phyloP scores from a whole-genome alignment of 257 asterid species.

The Solanum clarkiae region DNA sequence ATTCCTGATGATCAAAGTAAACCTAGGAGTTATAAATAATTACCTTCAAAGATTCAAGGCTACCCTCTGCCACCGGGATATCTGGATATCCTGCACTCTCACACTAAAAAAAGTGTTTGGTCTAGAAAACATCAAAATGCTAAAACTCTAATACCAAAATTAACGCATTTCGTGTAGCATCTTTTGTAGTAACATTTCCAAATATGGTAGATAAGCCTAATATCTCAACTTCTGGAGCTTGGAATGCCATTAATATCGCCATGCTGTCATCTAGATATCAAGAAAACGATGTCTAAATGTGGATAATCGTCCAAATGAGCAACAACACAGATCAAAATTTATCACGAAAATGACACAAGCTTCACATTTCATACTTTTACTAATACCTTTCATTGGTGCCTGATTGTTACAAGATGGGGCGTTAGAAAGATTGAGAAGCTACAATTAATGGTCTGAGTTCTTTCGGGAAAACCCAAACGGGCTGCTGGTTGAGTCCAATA shows the following conservation, averaged over 20 bases:
- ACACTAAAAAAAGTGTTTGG: conserved; percentile 51
- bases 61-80: conserved; percentile 89
- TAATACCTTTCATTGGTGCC: too few species aligned
- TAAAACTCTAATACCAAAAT: conserved; percentile 46
- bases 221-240: conserved; percentile 64
- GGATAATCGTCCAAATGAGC: not conserved
- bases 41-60: conserved; percentile 80
- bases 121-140: not conserved
- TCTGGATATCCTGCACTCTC: conserved; percentile 93
- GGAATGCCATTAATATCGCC: conserved; percentile 94
- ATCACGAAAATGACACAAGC: not conserved
- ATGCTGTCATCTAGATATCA: conserved; percentile 69
- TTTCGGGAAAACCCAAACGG: not conserved
- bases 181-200: conserved; percentile 75
- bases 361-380: not conserved
- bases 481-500: not conserved
- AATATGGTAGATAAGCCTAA: conserved; percentile 85
- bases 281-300: not conserved
- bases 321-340: not conserved
- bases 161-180: conserved; percentile 82
- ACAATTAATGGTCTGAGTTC: too few species aligned
- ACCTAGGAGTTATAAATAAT: not conserved
- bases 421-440: too few species aligned
- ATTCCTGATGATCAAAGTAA: not conserved
- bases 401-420: not conserved